Evolutionary conservation across 2,329 filamentous ascomycete genomes (phyloP).

Genomic region (Tolypocladium amazonense): DNA sequence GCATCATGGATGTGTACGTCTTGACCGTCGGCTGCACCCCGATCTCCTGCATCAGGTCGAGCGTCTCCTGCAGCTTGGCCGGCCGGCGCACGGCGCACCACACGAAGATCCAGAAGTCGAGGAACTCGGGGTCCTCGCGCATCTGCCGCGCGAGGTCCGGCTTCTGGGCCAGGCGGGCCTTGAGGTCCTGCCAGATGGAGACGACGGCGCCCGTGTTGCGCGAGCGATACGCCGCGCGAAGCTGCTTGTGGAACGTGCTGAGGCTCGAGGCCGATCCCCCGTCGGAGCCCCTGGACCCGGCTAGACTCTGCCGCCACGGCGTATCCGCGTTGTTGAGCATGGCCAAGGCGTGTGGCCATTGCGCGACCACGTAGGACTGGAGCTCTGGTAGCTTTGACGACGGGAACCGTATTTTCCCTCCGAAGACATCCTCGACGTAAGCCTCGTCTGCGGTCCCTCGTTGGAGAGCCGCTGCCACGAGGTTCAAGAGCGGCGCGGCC

Average conservation of each 20-base stretch:
- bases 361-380: slow-evolving; percentile 14
- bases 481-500: slow-evolving; percentile 18
- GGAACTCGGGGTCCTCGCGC: slow-evolving; percentile 20
- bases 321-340: slow-evolving; percentile 13
- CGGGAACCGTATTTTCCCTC: slow-evolving; percentile 7
- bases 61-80: slow-evolving; percentile 20
- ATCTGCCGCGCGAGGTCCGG: slow-evolving; percentile 15
- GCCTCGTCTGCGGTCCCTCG: slow-evolving; percentile 7
- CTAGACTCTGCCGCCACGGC: slow-evolving; percentile 10
- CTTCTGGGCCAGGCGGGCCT: slow-evolving; percentile 11
- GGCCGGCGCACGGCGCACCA: slow-evolving; percentile 24
- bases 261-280: slow-evolving; percentile 1
- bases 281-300: background rate
- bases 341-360: slow-evolving; percentile 14
- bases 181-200: slow-evolving; percentile 23
- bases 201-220: slow-evolving; percentile 18
- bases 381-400: slow-evolving; percentile 10
- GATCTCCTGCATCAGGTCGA: slow-evolving; percentile 32
- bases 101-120: slow-evolving; percentile 29
- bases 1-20: slow-evolving; percentile 65
- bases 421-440: slow-evolving; percentile 10
- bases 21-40: slow-evolving; percentile 48
- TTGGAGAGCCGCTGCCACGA: slow-evolving; percentile 12
- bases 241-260: slow-evolving; percentile 15
- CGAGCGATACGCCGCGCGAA: slow-evolving; percentile 16